phyloP scores from a whole-genome alignment of 495 filamentous ascomycete species.

The Echria macrotheca region DNA sequence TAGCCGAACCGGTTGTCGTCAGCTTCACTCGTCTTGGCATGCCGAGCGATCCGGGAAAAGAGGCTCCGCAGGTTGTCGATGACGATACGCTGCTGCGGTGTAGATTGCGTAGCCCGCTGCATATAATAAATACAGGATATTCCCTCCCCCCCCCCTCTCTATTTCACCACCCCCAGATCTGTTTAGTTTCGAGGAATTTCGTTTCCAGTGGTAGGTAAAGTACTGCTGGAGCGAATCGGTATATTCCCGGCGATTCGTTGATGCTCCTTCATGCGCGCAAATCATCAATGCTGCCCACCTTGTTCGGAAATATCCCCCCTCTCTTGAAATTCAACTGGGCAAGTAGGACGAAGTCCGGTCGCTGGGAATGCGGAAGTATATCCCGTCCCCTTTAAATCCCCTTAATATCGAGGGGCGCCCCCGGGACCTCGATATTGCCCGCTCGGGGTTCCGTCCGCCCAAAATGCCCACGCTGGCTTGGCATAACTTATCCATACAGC shows the following conservation, averaged over 20 bases:
- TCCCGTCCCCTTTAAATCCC: not conserved
- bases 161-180: too few species aligned
- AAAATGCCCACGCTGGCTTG: not conserved
- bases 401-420: not conserved
- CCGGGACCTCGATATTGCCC: not conserved
- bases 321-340: not conserved
- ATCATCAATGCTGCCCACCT: too few species aligned
- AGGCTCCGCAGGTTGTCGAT: not conserved
- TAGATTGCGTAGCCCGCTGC: too few species aligned
- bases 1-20: not conserved
- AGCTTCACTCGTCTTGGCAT: not conserved
- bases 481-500: slow-evolving; percentile 1
- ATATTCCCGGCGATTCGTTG: too few species aligned
- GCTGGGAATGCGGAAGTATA: not conserved
- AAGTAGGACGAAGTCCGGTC: not conserved
- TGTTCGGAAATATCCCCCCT: not conserved
- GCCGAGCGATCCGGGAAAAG: slow-evolving; percentile 1
- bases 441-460: not conserved
- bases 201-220: too few species aligned
- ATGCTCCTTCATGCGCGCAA: too few species aligned
- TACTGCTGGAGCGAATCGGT: too few species aligned
- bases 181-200: not conserved
- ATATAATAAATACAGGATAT: too few species aligned
- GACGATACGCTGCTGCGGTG: not conserved
- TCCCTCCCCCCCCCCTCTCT: too few species aligned